phyloP scores from a whole-genome alignment of 1,139 yeast genomes.

The Magnusiomyces tetraspermus region DNA sequence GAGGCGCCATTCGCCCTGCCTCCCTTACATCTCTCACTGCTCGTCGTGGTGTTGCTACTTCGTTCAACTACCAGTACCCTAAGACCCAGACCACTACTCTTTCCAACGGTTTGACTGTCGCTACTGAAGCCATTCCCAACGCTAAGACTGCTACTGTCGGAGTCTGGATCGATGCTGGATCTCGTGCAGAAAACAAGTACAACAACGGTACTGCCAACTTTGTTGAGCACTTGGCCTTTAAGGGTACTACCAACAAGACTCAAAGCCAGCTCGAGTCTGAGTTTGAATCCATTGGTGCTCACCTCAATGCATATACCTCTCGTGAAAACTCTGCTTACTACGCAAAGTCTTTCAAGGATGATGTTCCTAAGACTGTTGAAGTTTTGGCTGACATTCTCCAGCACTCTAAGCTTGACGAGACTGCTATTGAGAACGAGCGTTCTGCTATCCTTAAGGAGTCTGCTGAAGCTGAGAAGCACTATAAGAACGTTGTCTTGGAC shows the following conservation, averaged over 20 bases:
- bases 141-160: constrained; percentile 45
- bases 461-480: constrained; percentile 96
- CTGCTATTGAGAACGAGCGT: constrained; percentile 89
- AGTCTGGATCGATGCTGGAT: constrained; percentile 96
- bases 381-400: constrained; percentile 85
- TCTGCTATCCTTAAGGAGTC: constrained; percentile 93
- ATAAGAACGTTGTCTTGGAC: constrained; percentile 96
- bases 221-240: constrained; percentile 90
- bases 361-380: constrained; percentile 78
- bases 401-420: constrained; percentile 66
- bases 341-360: constrained; percentile 75
- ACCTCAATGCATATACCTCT: constrained; percentile 92
- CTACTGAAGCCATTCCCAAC: constrained; percentile 10
- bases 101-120: constrained; percentile 54
- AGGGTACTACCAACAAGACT: constrained; percentile 76
- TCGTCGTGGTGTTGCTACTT: constrained; percentile 21
- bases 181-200: constrained; percentile 81
- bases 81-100: constrained; percentile 53
- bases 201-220: constrained; percentile 96
- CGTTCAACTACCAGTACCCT: constrained; percentile 31
- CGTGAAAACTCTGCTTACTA: constrained; percentile 96
- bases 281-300: constrained; percentile 93
- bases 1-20: constrained; percentile 7
- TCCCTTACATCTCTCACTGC: constrained; percentile 2
- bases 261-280: constrained; percentile 82